A percentile compares a stretch with the other conserved stretches of the same genome.
These are phyloP conservation scores for Rhytidiadelphus loreus DNA, from an alignment of 225 moss, liverwort and hornwort species.

Conservation along the genomic window DNA sequence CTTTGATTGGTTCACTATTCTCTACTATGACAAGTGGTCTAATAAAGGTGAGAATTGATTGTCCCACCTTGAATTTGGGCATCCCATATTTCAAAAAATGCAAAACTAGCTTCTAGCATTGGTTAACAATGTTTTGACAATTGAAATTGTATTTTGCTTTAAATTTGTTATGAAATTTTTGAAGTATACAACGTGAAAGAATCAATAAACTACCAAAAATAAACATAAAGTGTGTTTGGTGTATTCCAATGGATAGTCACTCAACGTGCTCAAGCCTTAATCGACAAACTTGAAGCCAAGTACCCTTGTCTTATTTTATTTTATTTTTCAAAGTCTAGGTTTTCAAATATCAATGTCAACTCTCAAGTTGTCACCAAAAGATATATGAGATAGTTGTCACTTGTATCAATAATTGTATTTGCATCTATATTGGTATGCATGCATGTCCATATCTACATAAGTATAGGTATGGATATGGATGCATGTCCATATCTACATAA, in stretches of 20 bases:
- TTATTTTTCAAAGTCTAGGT: rapidly evolving
- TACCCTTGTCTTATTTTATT: neutral
- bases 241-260: neutral
- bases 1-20: neutral
- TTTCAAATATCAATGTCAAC: neutral
- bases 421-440: rapidly evolving
- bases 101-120: rapidly evolving
- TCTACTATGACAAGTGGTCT: rapidly evolving
- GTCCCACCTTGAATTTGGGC: neutral
- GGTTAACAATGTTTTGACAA: neutral
- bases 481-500: rapidly evolving
- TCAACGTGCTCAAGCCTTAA: neutral
- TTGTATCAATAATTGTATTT: neutral
- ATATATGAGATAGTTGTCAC: neutral
- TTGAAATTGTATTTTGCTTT: neutral
- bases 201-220: neutral
- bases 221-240: neutral
- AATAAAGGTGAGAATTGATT: neutral
- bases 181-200: rapidly evolving
- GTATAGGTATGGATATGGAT: neutral
- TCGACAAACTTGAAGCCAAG: too few species aligned
- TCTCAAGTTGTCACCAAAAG: too few species aligned
- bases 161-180: neutral
- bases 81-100: neutral
- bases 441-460: neutral